Evolutionary conservation across 208 protist species (phyloP), one percentile per base, ranked within the genome.

Genomic region (Strigomonas galati): DNA sequence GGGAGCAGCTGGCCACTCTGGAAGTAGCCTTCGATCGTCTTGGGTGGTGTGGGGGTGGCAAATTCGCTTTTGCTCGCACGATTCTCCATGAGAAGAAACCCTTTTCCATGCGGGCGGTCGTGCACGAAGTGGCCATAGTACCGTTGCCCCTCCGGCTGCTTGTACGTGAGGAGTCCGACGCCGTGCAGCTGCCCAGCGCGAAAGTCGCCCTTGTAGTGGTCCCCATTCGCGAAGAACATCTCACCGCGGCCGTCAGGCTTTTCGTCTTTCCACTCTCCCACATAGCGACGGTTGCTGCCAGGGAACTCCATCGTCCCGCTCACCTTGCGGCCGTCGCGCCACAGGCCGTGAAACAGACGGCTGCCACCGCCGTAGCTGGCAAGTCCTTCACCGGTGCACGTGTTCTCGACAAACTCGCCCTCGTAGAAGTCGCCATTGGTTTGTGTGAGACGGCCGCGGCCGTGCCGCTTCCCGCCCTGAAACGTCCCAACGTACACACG

Each of bases 351-450:
- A 53, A 74, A 84, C 17, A 79, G 31, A 19, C 76, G 72, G 6
- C 62, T 43, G 28, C 74, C 74, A 10, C 68, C 58, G 17, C 53
- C 66, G 56, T 81, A 84, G 32, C 40, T 65, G 26, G 67, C 71
- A 5, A 46, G 79, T 64, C 87, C 80, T 15, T 62, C 28, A 10
- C 87, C 87, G 0, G 76, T 78, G 53, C 84, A 82, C 37, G 62
- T 61, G 63, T 68, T 78, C 19, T 67, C 58, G 0, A 75, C 67
- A 60, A 87, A 93, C 43, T 72, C 57, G 0, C 87, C 87, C 21
- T 87, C 78, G 76, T 88, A 93, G 24, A 70, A 71, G 67, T 90
- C 81, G 4, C 78, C 83, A 62, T 80, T 83, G 7, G 59, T 19
- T 56, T 79, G 78, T 30, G 67, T 72, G 2, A 90, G 46, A 1